Evolutionary conservation across 1,284 basidiomycete species (phyloP).

Genomic region (Ceratobasidium sp.): DNA sequence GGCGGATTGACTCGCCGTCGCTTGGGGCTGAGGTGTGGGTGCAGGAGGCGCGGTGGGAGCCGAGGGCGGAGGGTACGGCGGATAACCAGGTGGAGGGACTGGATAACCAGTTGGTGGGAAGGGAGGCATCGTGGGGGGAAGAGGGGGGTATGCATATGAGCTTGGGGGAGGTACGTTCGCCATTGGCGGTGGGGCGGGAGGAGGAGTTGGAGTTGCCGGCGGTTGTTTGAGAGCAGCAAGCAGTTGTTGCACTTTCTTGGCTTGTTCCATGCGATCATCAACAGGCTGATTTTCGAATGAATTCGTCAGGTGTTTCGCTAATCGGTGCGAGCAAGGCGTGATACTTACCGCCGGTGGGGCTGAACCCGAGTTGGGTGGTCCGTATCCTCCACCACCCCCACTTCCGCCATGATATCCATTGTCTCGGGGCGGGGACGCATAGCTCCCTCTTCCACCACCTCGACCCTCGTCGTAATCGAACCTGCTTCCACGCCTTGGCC

Average conservation of each 20-base stretch:
- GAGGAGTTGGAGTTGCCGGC: constrained; percentile 76
- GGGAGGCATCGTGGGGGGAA: constrained; percentile 30
- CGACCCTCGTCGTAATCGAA: constrained; percentile 51
- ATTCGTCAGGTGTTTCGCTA: neutral
- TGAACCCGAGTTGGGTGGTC: neutral
- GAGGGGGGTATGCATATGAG: constrained; percentile 36
- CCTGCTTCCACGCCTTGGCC: constrained; percentile 17
- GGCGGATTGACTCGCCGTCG: constrained; percentile 21
- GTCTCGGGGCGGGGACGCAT: constrained; percentile 50
- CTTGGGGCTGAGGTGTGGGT: constrained; percentile 48
- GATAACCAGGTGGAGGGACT: constrained; percentile 36
- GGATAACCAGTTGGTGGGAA: constrained; percentile 39
- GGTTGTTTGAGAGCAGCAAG: constrained; percentile 30
- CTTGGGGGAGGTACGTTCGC: constrained; percentile 21
- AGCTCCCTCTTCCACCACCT: constrained; percentile 56
- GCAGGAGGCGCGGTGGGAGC: constrained; percentile 48
- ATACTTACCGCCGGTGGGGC: constrained; percentile 28
- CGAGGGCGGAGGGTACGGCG: constrained; percentile 43
- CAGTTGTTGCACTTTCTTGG: constrained; percentile 75
- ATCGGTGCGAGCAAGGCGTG: neutral
- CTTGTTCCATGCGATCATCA: constrained; percentile 80
- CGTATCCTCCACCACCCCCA: constrained; percentile 15
- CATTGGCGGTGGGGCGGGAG: constrained; percentile 51
- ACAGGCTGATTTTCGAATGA: constrained; percentile 50
- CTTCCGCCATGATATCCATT: constrained; percentile 21